Base-by-base conservation (phyloP, 768 basidiomycete species). In the Candolleomyces efflorescens region DNA sequence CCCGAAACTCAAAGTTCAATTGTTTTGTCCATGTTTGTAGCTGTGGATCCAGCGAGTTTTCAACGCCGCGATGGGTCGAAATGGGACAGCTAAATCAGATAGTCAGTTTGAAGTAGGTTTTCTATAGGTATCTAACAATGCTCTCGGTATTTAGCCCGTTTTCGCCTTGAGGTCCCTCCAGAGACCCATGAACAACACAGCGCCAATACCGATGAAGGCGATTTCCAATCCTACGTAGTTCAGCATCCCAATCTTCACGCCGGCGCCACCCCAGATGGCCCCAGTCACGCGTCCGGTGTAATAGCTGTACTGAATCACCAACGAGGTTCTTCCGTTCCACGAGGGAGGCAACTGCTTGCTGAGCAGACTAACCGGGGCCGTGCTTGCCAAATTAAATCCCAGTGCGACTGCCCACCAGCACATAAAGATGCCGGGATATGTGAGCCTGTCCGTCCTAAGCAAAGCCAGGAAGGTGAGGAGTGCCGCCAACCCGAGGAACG, bases 311-410 rank as follows among this genome's bases (percentile, higher is more conserved):
- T 87, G 87, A 44, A 89, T 84, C 6, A 73, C 78, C 67, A 86
- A 68, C 36, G 78, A 81, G n/a, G 76, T 76, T 24, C 75, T 73
- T 24, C 75, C 74, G 63, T 86, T 88, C 83, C 83, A 88, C 57
- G 71, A 69, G 5, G 77, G 74, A 1, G 87, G 86, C 27, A 89
- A 75, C 67, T 86, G 86, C 68, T 90, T 89, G 60, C 82, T 84
- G 24, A 89, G 69, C 55, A 87, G 66, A 57, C 83, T 84, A 59
- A 88, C 71, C 32, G 87, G 88, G 56, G 84, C 82, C 2, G 85
- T 88, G 61, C 80, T 85, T n/a, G 84, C 80, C 11, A 89, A 72
- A 68, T 89, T 89, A 75, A 89, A 89, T 1, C 88, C 87, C 4
- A 88, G 75, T 23, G 88, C 86, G 22, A 88, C 73, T 41, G 81